A percentile compares a stretch with the other conserved stretches of the same genome.
Conservation (phyloP, 352 stramenopile species). For the Pythium dissimile region DNA sequence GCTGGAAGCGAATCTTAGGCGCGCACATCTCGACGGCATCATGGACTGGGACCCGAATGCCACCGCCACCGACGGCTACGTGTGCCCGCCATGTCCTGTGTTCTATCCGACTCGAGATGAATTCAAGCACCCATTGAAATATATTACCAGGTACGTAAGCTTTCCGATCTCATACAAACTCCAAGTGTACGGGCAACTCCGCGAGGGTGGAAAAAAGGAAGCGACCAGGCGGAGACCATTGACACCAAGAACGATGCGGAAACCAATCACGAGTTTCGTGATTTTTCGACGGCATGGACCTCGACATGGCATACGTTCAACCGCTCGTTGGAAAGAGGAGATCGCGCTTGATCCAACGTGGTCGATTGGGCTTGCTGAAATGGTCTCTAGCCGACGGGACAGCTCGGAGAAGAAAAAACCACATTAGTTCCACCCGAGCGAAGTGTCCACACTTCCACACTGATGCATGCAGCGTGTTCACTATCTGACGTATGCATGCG, state of each 20-base stretch:
- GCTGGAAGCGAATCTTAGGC: neutral
- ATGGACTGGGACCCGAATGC: constrained; percentile 69
- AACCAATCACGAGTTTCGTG: neutral
- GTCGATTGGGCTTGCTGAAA: neutral
- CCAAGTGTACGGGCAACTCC: constrained; percentile 13
- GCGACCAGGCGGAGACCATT: constrained; percentile 1
- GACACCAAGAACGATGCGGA: neutral
- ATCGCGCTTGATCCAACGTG: constrained; percentile 1
- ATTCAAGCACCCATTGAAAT: constrained; percentile 90
- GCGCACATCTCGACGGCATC: neutral
- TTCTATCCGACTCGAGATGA: constrained; percentile 87
- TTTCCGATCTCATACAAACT: constrained; percentile 38
- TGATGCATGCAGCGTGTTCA: too few species aligned
- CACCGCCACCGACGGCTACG: constrained; percentile 61
- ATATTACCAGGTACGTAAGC: constrained; percentile 86
- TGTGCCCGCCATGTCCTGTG: constrained; percentile 80
- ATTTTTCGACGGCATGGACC: neutral
- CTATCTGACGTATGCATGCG: neutral
- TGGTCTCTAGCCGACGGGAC: neutral
- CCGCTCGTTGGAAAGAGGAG: constrained; percentile 20
- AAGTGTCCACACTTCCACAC: too few species aligned
- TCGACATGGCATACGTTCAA: constrained; percentile 5
- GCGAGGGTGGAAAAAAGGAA: constrained; percentile 18
- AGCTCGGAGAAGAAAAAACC: constrained; percentile 4
- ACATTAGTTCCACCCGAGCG: neutral